phyloP scores from a whole-genome alignment of 2,329 filamentous ascomycete species.

The Pseudogymnoascus sp. region DNA sequence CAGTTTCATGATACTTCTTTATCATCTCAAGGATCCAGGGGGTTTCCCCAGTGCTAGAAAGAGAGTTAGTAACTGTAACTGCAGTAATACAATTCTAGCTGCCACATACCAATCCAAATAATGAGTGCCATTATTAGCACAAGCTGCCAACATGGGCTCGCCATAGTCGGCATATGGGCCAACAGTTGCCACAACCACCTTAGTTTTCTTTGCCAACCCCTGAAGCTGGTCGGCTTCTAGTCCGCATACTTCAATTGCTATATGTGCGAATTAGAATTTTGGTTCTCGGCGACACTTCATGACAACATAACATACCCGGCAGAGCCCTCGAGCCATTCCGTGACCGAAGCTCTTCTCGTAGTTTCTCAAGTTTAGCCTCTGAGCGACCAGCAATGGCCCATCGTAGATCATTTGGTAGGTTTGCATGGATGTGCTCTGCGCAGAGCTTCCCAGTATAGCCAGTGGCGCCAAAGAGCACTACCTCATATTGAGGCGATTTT shows the following conservation, averaged over 20 bases:
- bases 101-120: slow-evolving; percentile 41
- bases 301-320: background rate
- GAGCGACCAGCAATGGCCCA: slow-evolving; percentile 87
- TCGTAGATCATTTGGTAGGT: slow-evolving; percentile 66
- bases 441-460: slow-evolving; percentile 79
- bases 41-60: slow-evolving; percentile 48
- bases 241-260: slow-evolving; percentile 45
- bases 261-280: background rate
- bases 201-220: slow-evolving; percentile 46
- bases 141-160: slow-evolving; percentile 51
- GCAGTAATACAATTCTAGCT: background rate
- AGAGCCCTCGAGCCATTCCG: background rate
- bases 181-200: slow-evolving; percentile 48
- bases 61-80: background rate
- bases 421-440: slow-evolving; percentile 63
- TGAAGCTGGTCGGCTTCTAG: slow-evolving; percentile 40
- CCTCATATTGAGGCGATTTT: slow-evolving; percentile 44
- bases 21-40: slow-evolving; percentile 52
- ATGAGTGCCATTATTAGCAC: slow-evolving; percentile 54
- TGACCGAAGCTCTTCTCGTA: slow-evolving; percentile 32
- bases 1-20: slow-evolving; percentile 45
- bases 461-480: slow-evolving; percentile 59
- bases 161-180: slow-evolving; percentile 52
- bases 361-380: slow-evolving; percentile 59
- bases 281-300: background rate